Evolutionary conservation across 345 rosid species (phyloP), one percentile per base, ranked within the genome.

Genomic region (Pugionium cornutum): DNA sequence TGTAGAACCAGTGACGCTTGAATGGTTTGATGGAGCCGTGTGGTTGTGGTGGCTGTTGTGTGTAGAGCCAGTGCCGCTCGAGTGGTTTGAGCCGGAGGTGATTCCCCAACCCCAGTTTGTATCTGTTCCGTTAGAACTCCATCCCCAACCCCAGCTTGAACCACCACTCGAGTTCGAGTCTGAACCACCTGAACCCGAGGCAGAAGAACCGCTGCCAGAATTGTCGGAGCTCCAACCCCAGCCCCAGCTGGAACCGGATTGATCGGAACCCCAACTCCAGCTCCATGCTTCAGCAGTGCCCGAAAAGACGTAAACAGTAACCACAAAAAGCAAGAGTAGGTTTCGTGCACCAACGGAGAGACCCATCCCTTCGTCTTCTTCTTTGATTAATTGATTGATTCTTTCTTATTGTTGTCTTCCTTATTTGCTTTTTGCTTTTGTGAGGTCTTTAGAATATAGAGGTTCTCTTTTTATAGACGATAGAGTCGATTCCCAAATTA

Each of bases 101-200:
- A 50, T 58, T 58, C 39, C 64, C 65, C 33, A 60, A 45, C 65
- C 32, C 53, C 65, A 60, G 42, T 59, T 43, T 59, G 41, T 59
- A 44, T 59, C 64, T 7, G 51, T 44, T 59, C 64, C 64, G 64
- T 32, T 32, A 0, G 64, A 59, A 41, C 64, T 59, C 40, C 51
- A 43, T 7, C 64, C 64, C 39, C 39, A 43, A 59, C 64, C 64
- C 51, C 51, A 59, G 40, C 64, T 43, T 7, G 52, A 59, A 59
- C 64, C 46, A 59, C 40, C 64, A 60, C 32, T 53, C 32, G 53
- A 45, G 53, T 60, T 45, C 5, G 65, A 60, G 10, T 1, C 32
- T 47, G 52, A 47, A 50, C 18, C 54, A 8, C 51, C 50, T 31
- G 62, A 58, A 42, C 63, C n/a, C 28, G 50, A 58, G 37, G 37